A percentile compares a stretch with the other conserved stretches of the same genome.
Evolutionary conservation across 140 eudicot genomes (phyloP).

Genomic region (Stevia rebaudiana): DNA sequence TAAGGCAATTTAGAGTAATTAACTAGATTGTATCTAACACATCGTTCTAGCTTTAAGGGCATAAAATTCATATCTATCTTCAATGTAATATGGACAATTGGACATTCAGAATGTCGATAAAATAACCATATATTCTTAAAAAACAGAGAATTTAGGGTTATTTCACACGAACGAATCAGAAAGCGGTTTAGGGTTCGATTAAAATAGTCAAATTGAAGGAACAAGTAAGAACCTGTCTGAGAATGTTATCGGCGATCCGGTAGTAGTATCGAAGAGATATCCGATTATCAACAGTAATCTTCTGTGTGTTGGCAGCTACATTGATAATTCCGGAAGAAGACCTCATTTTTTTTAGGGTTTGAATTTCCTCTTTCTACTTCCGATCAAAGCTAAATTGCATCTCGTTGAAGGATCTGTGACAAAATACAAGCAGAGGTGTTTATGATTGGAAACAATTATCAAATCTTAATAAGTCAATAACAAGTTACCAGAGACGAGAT

Average conservation of each 20-base stretch:
- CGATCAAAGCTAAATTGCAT: constrained; percentile 12
- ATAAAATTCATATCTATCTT: background rate
- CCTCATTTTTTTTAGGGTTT: constrained; percentile 28
- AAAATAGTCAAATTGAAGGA: background rate
- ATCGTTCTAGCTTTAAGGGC: background rate
- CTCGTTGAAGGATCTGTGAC: background rate
- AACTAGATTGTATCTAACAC: constrained; percentile 3
- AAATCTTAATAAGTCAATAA: background rate
- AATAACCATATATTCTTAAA: background rate
- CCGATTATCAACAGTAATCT: constrained; percentile 72
- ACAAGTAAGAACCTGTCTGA: constrained; percentile 57
- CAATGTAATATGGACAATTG: background rate
- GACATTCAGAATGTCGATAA: background rate
- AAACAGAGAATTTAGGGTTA: background rate
- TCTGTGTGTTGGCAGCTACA: constrained; percentile 59
- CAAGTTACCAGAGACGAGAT: background rate
- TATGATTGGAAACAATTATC: background rate
- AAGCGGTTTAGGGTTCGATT: background rate
- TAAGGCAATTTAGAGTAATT: background rate
- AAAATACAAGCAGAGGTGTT: background rate
- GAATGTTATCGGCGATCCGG: constrained; percentile 86
- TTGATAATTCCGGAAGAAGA: constrained; percentile 49
- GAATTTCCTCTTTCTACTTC: constrained; percentile 13
- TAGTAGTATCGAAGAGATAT: constrained; percentile 60
- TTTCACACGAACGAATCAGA: background rate